Evolutionary conservation across 208 protist genomes (phyloP), one percentile per base, ranked within the genome.

Genomic region (Leishmania guyanensis): DNA sequence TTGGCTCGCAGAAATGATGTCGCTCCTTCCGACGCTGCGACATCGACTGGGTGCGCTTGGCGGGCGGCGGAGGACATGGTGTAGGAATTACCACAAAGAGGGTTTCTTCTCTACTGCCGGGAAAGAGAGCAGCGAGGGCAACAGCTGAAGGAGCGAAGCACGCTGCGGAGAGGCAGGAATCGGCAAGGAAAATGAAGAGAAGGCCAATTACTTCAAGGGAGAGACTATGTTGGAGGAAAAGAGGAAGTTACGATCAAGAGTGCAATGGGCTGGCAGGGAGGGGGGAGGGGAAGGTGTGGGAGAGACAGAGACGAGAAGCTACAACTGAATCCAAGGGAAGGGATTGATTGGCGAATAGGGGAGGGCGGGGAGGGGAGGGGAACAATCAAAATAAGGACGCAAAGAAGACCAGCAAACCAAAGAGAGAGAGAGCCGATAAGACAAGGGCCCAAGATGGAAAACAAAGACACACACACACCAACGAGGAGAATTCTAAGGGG

Each of bases 1-100:
- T 87, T 86, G 78, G 26, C 2, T 6, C 5, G 48, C 14, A n/a
- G 69, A 16, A 65, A 53, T 16, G 75, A 53, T 14, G 74, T 75
- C 3, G 22, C 60, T 1, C 1, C 56, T 3, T 10, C 29, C 36
- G 36, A 20, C 56, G 29, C 26, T 50, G 66, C 53, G 20, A 43
- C 43, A 17, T 33, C 3, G 17, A 2, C 68, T n/a, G 68, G 4
- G 68, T 43, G 2, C 43, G 43, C 33, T 26, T 17, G 36, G 46
- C 0, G 65, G 36, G 65, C 10, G 0, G 51, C 43, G 16, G 68
- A 72, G 43, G 43, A 51, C 68, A 72, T 72, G 43, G 43, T 17
- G 17, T 6, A 14, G 68, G 14, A 0, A 50, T 29, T 8, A 5
- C 26, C 22, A 17, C 46, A 3, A 51, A 36, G 60, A 33, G 60